These are phyloP conservation scores for Paspalum vaginatum DNA, from an alignment of 176 grass and related monocot genomes.

Conservation along the genomic window DNA sequence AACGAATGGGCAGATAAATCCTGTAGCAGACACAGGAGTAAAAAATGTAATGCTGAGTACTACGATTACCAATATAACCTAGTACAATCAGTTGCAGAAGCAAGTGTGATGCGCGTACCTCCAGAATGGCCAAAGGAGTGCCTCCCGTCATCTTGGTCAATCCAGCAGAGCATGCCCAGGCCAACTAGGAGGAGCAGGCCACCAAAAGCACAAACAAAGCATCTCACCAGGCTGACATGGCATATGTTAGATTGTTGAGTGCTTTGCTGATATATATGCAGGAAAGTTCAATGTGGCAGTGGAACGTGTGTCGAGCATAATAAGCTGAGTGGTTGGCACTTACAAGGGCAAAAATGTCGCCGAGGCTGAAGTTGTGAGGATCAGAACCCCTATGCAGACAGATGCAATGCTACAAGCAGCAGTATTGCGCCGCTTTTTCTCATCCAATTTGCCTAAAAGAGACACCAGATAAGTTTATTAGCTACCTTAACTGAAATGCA, in stretches of 20 bases:
- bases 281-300: neutral
- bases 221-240: constrained; percentile 42
- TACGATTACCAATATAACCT: neutral
- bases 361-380: constrained; percentile 76
- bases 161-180: constrained; percentile 62
- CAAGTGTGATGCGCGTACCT: constrained; percentile 43
- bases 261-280: neutral
- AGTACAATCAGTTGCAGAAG: neutral
- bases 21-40: constrained; percentile 35
- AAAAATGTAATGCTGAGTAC: neutral
- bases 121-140: constrained; percentile 80
- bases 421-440: constrained; percentile 58
- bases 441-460: constrained; percentile 58
- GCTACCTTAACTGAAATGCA: neutral
- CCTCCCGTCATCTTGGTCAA: constrained; percentile 68
- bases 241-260: constrained; percentile 30
- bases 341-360: constrained; percentile 72
- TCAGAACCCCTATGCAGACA: constrained; percentile 68
- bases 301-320: neutral
- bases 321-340: constrained; percentile 28
- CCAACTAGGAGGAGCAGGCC: constrained; percentile 62
- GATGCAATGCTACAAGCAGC: constrained; percentile 79
- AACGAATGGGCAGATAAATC: constrained; percentile 77
- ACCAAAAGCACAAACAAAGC: constrained; percentile 47
- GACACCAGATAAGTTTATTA: neutral